Conservation (phyloP, 2,329 filamentous ascomycete species). For the Drechslerella dactyloides region DNA sequence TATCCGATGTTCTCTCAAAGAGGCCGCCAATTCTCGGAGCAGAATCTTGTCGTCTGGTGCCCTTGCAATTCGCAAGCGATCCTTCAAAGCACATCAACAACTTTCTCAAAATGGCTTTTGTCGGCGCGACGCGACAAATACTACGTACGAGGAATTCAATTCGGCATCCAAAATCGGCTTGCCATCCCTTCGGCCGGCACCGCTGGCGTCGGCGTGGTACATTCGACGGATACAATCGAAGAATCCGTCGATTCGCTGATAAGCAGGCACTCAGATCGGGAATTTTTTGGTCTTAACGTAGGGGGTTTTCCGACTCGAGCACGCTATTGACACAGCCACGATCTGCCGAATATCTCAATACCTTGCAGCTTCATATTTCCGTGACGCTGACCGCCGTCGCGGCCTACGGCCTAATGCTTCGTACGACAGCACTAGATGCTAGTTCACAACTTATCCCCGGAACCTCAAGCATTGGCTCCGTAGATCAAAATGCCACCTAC, state of each 20-base stretch:
- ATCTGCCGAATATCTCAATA: conserved; percentile 2
- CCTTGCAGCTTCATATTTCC: conserved; percentile 15
- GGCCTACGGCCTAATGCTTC: conserved; percentile 16
- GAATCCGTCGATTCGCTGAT: neutral
- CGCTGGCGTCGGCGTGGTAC: conserved; percentile 3
- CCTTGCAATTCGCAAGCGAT: conserved; percentile 32
- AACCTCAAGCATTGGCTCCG: conserved; percentile 21
- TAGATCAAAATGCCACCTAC: neutral
- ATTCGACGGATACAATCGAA: conserved; percentile 15
- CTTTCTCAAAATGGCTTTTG: conserved; percentile 5
- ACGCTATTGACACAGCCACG: conserved; percentile 35
- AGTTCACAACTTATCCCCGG: conserved; percentile 4
- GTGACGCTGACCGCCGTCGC: conserved; percentile 16
- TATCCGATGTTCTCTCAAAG: conserved; percentile 39
- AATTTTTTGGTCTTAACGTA: conserved; percentile 28
- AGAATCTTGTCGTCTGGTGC: conserved; percentile 8
- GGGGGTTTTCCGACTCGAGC: conserved; percentile 17
- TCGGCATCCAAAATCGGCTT: conserved; percentile 17
- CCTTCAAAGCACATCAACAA: conserved; percentile 29
- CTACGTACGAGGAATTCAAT: neutral
- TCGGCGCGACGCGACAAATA: conserved; percentile 3
- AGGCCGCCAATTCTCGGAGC: conserved; percentile 19
- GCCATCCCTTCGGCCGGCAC: too few species aligned
- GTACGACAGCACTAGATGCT: conserved; percentile 16
- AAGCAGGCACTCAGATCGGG: conserved; percentile 2